A percentile compares a stretch with the other conserved stretches of the same genome.
phyloP scores from a whole-genome alignment of 192 early-diverging fungal species.

The Spinellus fusiger region DNA sequence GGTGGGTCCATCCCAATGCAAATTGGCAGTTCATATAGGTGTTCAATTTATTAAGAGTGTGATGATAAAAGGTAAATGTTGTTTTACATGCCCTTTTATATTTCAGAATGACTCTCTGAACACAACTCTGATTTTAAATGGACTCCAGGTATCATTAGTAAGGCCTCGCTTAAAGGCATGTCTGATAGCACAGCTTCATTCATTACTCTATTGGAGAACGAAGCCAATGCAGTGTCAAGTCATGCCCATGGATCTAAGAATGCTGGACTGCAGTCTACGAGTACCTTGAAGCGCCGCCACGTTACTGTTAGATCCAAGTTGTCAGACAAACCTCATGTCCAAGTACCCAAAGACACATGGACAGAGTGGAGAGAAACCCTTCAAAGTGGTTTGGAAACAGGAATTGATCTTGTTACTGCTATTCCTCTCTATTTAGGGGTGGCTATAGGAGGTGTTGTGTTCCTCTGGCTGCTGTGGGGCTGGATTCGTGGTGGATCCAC shows the following conservation, averaged over 20 bases:
- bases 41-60: slow-evolving; percentile 64
- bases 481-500: not conserved
- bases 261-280: not conserved
- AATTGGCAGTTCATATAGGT: slow-evolving; percentile 51
- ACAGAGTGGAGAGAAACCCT: no score
- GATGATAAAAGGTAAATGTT: slow-evolving; percentile 61
- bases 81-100: not conserved
- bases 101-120: not conserved
- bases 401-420: no score
- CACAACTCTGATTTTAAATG: not conserved
- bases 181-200: slow-evolving; percentile 46
- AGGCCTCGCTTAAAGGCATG: slow-evolving; percentile 54
- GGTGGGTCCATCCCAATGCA: slow-evolving; percentile 46
- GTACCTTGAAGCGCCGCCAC: not conserved
- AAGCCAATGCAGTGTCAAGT: slow-evolving; percentile 23
- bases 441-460: not conserved
- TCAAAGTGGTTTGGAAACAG: no score
- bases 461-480: not conserved
- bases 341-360: no score
- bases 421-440: not conserved
- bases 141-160: slow-evolving; percentile 44
- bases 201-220: slow-evolving; percentile 37
- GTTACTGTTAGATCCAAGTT: no score
- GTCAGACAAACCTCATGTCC: no score
- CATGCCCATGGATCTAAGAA: not conserved